These are phyloP conservation scores for Paramecium pentaurelia DNA, from an alignment of 73 alveolate genomes.

Conservation along the genomic window DNA sequence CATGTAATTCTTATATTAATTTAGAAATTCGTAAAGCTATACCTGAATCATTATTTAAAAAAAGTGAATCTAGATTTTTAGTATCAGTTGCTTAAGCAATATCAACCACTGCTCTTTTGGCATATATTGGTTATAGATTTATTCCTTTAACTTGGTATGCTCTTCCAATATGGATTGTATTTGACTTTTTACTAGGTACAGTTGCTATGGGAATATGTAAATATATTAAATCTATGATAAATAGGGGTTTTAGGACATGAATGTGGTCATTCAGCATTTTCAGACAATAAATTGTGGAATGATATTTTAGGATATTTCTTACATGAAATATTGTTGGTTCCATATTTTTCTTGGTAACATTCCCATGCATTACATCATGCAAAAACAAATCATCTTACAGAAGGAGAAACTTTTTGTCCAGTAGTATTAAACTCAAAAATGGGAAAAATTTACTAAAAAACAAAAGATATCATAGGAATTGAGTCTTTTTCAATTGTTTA, in stretches of 20 bases:
- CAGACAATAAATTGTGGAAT: conserved; percentile 3
- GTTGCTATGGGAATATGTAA: conserved; percentile 56
- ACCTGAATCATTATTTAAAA: conserved; percentile 39
- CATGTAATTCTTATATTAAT: not conserved
- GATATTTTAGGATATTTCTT: conserved; percentile 45
- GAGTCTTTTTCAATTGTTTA: conserved; percentile 54
- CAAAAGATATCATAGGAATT: conserved; percentile 55
- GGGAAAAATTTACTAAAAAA: conserved; percentile 37
- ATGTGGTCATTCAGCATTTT: conserved; percentile 55
- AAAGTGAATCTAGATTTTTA: conserved; percentile 41
- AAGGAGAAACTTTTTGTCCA: conserved; percentile 58
- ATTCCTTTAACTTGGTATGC: conserved; percentile 51
- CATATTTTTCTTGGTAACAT: conserved; percentile 62
- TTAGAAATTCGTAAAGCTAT: conserved; percentile 55
- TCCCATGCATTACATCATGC: conserved; percentile 53
- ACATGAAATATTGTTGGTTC: conserved; percentile 43
- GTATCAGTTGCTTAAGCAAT: conserved; percentile 32
- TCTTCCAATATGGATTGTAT: conserved; percentile 49
- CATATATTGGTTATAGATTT: conserved; percentile 35
- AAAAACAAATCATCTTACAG: conserved; percentile 51
- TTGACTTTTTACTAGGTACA: conserved; percentile 51
- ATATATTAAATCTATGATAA: not conserved
- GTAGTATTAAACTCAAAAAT: conserved; percentile 4
- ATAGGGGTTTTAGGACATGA: conserved; percentile 61
- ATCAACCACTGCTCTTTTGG: not conserved